These are phyloP conservation scores for Aaosphaeria arxii DNA, from an alignment of 2,329 filamentous ascomycete genomes.

Conservation along the genomic window DNA sequence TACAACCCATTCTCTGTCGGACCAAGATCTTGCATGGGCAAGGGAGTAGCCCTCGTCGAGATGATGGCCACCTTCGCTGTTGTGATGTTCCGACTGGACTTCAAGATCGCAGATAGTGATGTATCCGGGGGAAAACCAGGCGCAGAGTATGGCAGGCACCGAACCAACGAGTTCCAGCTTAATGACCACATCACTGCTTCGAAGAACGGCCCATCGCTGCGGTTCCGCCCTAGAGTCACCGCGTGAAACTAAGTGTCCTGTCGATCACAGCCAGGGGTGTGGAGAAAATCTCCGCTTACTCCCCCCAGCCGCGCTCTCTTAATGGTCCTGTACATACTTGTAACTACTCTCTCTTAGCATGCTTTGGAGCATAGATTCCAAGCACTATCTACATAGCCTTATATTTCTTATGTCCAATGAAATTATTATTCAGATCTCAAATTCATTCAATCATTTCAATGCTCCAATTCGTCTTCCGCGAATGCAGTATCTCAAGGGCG, in stretches of 20 bases:
- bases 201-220: conserved; percentile 65
- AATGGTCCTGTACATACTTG: too few relatives aligned
- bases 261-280: too few relatives aligned
- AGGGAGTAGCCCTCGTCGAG: conserved; percentile 63
- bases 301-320: too few relatives aligned
- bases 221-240: conserved; percentile 31
- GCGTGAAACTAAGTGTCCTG: background rate
- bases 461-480: too few relatives aligned
- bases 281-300: too few relatives aligned
- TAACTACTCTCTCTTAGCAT: too few relatives aligned
- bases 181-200: conserved; percentile 66
- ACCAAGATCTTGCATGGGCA: conserved; percentile 66
- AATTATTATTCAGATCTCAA: too few relatives aligned
- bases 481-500: too few relatives aligned
- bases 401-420: too few relatives aligned
- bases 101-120: conserved; percentile 28
- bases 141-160: conserved; percentile 8
- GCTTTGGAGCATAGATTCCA: too few relatives aligned
- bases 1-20: conserved; percentile 71
- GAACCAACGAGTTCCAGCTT: conserved; percentile 59
- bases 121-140: conserved; percentile 3
- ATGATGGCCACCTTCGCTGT: conserved; percentile 60
- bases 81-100: conserved; percentile 57
- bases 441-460: too few relatives aligned
- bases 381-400: too few relatives aligned